phyloP scores from a whole-genome alignment of 257 asterid species.

The Cruciata laevipes region DNA sequence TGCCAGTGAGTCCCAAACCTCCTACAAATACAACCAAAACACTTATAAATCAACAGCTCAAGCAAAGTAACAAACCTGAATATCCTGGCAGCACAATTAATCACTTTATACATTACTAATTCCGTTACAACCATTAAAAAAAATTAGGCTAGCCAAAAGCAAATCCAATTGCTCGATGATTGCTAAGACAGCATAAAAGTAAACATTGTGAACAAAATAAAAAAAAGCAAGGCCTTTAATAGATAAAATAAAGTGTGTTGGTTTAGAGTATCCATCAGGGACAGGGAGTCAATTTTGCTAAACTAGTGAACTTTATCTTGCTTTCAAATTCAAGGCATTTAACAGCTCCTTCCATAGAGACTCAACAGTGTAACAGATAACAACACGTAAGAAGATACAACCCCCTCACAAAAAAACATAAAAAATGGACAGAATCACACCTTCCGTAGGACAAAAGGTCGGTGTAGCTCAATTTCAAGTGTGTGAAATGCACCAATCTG shows the following conservation, averaged over 20 bases:
- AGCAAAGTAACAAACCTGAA: slow-evolving; percentile 1
- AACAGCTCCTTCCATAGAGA: neutral
- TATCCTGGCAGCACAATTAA: neutral
- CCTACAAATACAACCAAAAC: slow-evolving; percentile 34
- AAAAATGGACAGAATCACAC: slow-evolving; percentile 20
- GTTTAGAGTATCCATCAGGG: neutral
- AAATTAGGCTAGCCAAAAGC: neutral
- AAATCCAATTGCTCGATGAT: neutral
- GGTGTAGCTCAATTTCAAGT: slow-evolving; percentile 79
- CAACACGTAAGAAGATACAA: neutral
- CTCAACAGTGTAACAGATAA: neutral
- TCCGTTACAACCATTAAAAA: neutral
- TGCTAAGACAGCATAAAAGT: neutral
- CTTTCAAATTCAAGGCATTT: neutral
- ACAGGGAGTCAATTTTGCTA: neutral
- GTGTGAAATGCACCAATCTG: slow-evolving; percentile 99
- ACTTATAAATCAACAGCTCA: slow-evolving; percentile 8
- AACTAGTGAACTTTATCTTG: neutral
- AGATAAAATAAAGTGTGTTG: neutral
- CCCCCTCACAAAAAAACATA: neutral
- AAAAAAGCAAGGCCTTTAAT: neutral
- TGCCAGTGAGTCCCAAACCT: slow-evolving; percentile 80
- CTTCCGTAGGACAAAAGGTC: slow-evolving; percentile 91
- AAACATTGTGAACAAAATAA: neutral
- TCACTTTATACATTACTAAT: neutral